These are phyloP conservation scores for Elongisporangium anandrum DNA, from an alignment of 352 stramenopile species.

Conservation along the genomic window DNA sequence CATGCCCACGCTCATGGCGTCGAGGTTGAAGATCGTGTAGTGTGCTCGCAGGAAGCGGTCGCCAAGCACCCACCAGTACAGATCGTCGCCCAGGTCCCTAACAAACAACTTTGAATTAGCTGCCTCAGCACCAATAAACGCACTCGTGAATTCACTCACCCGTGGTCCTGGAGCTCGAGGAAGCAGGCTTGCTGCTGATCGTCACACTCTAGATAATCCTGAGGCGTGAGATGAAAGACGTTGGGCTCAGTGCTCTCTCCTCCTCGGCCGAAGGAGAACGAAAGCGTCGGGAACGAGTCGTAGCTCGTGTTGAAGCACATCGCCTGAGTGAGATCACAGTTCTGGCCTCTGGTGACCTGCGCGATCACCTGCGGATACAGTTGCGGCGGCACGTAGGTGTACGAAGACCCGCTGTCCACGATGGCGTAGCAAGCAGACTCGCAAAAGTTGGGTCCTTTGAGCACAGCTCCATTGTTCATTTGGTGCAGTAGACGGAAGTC, in stretches of 20 bases:
- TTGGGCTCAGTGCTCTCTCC: conserved; percentile 11
- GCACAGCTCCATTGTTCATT: not conserved
- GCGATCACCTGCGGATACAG: conserved; percentile 35
- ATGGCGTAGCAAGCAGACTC: conserved; percentile 43
- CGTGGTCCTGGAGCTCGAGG: conserved; percentile 42
- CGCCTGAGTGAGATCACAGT: conserved; percentile 22
- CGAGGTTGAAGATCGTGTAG: conserved; percentile 62
- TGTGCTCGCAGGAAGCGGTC: conserved; percentile 56
- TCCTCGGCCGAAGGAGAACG: conserved; percentile 28
- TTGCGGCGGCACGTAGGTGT: conserved; percentile 35
- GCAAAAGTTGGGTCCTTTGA: conserved; percentile 20
- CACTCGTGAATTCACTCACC: conserved; percentile 10
- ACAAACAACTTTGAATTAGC: not conserved
- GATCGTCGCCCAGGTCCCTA: conserved; percentile 31
- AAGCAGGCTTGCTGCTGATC: conserved; percentile 17
- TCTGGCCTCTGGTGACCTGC: conserved; percentile 20
- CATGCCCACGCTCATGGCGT: conserved; percentile 37
- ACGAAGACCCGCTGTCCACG: conserved; percentile 49
- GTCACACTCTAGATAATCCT: conserved; percentile 37
- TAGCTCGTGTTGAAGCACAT: conserved; percentile 22
- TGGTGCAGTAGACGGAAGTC: conserved; percentile 24
- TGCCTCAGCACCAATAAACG: not conserved
- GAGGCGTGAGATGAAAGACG: conserved; percentile 34
- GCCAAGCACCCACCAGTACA: conserved; percentile 60
- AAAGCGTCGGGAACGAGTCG: conserved; percentile 40